phyloP scores from a whole-genome alignment of 768 basidiomycete species.

The Mycena latifolia region DNA sequence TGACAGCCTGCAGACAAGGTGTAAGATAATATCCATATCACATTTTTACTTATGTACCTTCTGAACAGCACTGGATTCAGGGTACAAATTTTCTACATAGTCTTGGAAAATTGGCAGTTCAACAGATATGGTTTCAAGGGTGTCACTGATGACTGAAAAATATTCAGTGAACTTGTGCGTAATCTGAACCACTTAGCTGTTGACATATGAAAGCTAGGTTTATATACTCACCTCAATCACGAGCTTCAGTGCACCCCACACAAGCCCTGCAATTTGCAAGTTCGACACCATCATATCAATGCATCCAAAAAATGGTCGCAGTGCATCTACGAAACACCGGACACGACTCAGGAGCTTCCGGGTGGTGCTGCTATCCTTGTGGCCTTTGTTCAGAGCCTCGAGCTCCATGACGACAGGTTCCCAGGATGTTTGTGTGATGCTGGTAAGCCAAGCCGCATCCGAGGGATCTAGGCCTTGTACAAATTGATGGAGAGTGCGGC shows the following conservation, averaged over 20 bases:
- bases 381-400: slow-evolving; percentile 16
- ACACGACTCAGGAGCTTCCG: slow-evolving; percentile 28
- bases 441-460: slow-evolving; percentile 18
- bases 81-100: slow-evolving; percentile 20
- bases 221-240: slow-evolving; percentile 14
- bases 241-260: slow-evolving; percentile 26
- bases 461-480: slow-evolving; percentile 4
- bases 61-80: slow-evolving; percentile 19
- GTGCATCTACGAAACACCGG: slow-evolving; percentile 22
- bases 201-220: too few relatives aligned
- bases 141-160: slow-evolving; percentile 25
- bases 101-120: slow-evolving; percentile 31
- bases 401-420: slow-evolving; percentile 16
- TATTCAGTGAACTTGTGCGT: slow-evolving; percentile 25
- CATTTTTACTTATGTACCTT: too few relatives aligned
- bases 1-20: slow-evolving; percentile 10
- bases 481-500: slow-evolving; percentile 3
- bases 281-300: slow-evolving; percentile 14
- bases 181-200: slow-evolving; percentile 14
- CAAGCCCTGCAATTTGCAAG: background rate
- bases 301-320: slow-evolving; percentile 20
- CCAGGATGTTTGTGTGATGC: slow-evolving; percentile 11
- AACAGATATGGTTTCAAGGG: slow-evolving; percentile 29
- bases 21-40: too few relatives aligned
- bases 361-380: slow-evolving; percentile 20